These are phyloP conservation scores for Phylloporus scabripes DNA, from an alignment of 768 basidiomycete species.

Conservation along the genomic window DNA sequence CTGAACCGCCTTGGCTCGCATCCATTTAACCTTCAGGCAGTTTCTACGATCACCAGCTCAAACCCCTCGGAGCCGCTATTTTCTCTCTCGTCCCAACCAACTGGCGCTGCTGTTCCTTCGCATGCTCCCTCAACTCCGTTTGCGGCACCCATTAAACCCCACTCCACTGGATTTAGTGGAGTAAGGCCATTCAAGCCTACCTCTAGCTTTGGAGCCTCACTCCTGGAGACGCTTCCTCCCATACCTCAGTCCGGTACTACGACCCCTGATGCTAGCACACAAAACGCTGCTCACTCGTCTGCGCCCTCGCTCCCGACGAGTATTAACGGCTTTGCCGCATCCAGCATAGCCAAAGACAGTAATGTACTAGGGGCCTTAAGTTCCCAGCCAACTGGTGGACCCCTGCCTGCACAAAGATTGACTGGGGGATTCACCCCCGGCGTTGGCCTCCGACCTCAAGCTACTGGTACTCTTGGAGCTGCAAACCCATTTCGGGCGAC, in stretches of 20 bases:
- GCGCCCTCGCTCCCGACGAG: conserved; percentile 26
- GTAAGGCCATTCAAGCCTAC: conserved; percentile 81
- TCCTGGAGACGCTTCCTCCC: conserved; percentile 70
- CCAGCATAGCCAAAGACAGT: conserved; percentile 12
- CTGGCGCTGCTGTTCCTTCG: conserved; percentile 37
- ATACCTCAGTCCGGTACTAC: conserved; percentile 55
- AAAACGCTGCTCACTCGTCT: conserved; percentile 9
- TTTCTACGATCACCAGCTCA: conserved; percentile 37
- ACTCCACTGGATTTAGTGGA: conserved; percentile 49
- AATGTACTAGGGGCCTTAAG: conserved; percentile 27
- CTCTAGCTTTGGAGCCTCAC: conserved; percentile 70
- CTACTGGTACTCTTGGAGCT: conserved; percentile 45
- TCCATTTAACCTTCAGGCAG: conserved; percentile 28
- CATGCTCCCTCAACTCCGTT: conserved; percentile 32
- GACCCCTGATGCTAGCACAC: conserved; percentile 36
- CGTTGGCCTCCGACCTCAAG: conserved; percentile 50
- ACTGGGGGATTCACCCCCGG: conserved; percentile 34
- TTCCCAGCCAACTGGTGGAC: conserved; percentile 31
- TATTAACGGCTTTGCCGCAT: conserved; percentile 9
- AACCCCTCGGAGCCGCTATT: conserved; percentile 45
- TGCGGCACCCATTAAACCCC: conserved; percentile 34
- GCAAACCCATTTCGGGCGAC: conserved; percentile 67
- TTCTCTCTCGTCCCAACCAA: conserved; percentile 46
- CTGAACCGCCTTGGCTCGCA: conserved; percentile 14
- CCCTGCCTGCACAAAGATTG: conserved; percentile 4